phyloP scores from a whole-genome alignment of 768 basidiomycete genomes.

The Termitomyces sp. region DNA sequence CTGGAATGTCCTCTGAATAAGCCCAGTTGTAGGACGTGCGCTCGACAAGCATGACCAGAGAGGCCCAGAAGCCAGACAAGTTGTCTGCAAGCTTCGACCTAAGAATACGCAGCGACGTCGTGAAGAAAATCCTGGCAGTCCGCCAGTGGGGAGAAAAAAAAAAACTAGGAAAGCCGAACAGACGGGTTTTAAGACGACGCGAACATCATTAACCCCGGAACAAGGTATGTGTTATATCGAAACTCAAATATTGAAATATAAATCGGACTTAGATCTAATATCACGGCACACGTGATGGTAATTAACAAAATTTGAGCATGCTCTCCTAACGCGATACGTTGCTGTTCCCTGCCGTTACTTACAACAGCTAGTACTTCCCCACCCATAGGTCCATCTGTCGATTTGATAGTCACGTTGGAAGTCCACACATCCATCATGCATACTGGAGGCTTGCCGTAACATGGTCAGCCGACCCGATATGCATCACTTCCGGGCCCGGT shows the following conservation, averaged over 20 bases:
- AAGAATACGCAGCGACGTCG: constrained; percentile 11
- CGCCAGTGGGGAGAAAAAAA: not conserved
- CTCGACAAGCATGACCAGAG: constrained; percentile 36
- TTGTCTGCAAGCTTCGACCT: constrained; percentile 8
- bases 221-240: constrained; percentile 5
- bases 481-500: constrained; percentile 4
- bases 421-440: not conserved
- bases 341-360: not conserved
- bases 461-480: constrained; percentile 13
- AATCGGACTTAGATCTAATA: constrained; percentile 13
- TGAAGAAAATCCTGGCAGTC: constrained; percentile 6
- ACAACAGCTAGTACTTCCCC: not conserved
- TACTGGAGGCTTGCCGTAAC: not conserved
- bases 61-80: constrained; percentile 17
- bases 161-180: not conserved
- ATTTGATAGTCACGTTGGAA: constrained; percentile 7
- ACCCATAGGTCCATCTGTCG: not conserved
- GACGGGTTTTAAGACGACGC: constrained; percentile 11
- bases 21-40: constrained; percentile 39
- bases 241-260: constrained; percentile 9
- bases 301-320: not conserved
- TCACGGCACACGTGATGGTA: constrained; percentile 14
- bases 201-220: constrained; percentile 13
- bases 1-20: constrained; percentile 59
- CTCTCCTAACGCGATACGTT: not conserved